Conservation (phyloP, 2,329 filamentous ascomycete species). For the Trichophaea hybrida region DNA sequence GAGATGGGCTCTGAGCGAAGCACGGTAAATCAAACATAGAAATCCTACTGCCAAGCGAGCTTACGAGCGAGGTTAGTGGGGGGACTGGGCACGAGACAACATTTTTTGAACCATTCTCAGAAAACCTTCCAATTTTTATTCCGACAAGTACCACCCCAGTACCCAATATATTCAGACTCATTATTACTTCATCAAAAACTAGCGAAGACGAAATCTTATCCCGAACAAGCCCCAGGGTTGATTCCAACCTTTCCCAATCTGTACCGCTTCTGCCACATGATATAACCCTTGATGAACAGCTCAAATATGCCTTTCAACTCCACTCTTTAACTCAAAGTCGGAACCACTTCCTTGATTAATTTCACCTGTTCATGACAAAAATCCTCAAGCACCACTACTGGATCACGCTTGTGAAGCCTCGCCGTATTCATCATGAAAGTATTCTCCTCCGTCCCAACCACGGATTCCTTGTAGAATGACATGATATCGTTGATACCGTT, state of each 20-base stretch:
- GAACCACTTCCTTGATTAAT: not conserved
- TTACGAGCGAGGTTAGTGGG: too few relatives aligned
- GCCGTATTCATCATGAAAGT: conserved; percentile 3
- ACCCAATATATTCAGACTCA: too few relatives aligned
- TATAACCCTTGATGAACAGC: conserved; percentile 3
- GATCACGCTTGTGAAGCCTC: not conserved
- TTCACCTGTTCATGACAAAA: not conserved
- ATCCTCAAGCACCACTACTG: not conserved
- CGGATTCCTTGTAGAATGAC: conserved; percentile 11
- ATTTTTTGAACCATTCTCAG: too few relatives aligned
- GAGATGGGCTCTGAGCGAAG: too few relatives aligned
- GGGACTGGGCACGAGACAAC: too few relatives aligned
- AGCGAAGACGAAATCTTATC: too few relatives aligned
- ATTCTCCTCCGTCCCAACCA: conserved; percentile 10
- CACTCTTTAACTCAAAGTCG: not conserved
- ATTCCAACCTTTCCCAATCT: conserved; percentile 4
- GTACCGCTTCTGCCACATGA: conserved; percentile 9
- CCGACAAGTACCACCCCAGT: too few relatives aligned
- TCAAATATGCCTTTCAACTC: not conserved
- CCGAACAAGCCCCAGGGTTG: not conserved
- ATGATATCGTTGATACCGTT: conserved; percentile 7
- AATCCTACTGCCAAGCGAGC: too few relatives aligned
- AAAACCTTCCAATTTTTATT: too few relatives aligned
- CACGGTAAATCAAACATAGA: too few relatives aligned
- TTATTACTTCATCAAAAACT: too few relatives aligned